Base-by-base conservation (phyloP, 345 rosid genomes). In the Melaleuca alternifolia region DNA sequence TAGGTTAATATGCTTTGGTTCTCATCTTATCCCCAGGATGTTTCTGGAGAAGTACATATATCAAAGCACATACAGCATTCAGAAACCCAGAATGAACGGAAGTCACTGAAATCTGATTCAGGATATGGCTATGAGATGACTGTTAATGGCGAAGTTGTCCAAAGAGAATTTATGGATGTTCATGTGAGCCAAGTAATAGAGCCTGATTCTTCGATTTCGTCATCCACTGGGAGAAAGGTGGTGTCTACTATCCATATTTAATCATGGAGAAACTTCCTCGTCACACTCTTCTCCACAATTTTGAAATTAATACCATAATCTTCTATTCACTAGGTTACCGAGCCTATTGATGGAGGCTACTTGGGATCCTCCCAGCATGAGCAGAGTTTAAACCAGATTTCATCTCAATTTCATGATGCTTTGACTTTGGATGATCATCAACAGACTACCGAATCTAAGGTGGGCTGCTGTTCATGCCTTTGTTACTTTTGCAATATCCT, bases 321-420 rank as follows among this genome's bases (percentile, higher is more conserved):
- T 51, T 46, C 53, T 84, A 7, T 56, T 87, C 83, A 85, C 56
- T 95, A 97, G 98, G 95, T 86, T 85, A 87, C 87, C 71, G 96
- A 93, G 85, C 87, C 97, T 53, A 88, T 89, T 83, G 93, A 93
- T 82, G 87, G 92, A 88, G 89, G 91, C 87, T 91, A 92, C 89
- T 52, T 90, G 85, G 91, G 87, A 61, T 86, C 89, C 30, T 85
- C 92, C 76, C 90, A 91, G 28, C 82, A 93, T 54, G 95, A 94
- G 87, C 94, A 92, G 87, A 92, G 86, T 90, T 85, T 91, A 85
- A 92, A 91, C 84, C 95, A 93, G 87, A 90, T 94, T 88, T 92
- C 99, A 90, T 93, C 94, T 82, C 96, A 94, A 54, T 95, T 96
- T 90, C 92, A 65, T 59, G 94, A 92, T 84, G 91, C 92, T 11